Conservation (phyloP, 176 grass and related monocot species). For the Secale cereale region DNA sequence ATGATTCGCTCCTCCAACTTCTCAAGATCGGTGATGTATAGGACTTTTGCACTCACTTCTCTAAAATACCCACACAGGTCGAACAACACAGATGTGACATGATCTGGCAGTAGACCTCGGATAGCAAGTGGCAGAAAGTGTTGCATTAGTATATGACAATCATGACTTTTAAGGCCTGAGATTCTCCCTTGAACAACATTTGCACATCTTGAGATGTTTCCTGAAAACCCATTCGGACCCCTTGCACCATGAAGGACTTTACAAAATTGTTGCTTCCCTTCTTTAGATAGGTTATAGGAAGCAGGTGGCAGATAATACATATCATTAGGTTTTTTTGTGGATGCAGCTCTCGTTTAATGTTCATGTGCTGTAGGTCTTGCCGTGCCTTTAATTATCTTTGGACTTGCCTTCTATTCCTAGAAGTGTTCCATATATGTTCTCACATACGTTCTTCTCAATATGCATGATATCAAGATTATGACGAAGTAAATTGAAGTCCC, state of each 20-base stretch:
- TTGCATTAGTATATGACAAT: neutral
- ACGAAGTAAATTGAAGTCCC: neutral
- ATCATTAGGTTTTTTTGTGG: neutral
- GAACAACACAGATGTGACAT: neutral
- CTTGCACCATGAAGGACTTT: neutral
- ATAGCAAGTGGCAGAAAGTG: neutral
- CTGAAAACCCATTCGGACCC: neutral
- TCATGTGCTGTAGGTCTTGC: neutral
- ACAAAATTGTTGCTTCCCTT: too few relatives aligned
- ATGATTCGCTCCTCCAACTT: neutral
- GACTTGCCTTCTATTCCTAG: neutral
- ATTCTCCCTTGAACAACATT: neutral
- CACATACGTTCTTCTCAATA: too few relatives aligned
- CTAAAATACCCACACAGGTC: neutral
- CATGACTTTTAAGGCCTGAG: neutral
- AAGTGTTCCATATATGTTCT: neutral
- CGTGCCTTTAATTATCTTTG: neutral
- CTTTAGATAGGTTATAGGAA: neutral
- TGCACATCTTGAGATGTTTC: constrained; percentile 1
- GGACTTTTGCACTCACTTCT: neutral
- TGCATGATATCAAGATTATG: too few relatives aligned
- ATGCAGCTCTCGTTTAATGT: constrained; percentile 6
- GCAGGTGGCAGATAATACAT: constrained; percentile 19
- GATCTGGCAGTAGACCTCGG: neutral
- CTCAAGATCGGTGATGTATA: neutral